Evolutionary conservation across 2,329 filamentous ascomycete species (phyloP), one percentile per base, ranked within the genome.

Genomic region (Ambrosiella cleistominuta): DNA sequence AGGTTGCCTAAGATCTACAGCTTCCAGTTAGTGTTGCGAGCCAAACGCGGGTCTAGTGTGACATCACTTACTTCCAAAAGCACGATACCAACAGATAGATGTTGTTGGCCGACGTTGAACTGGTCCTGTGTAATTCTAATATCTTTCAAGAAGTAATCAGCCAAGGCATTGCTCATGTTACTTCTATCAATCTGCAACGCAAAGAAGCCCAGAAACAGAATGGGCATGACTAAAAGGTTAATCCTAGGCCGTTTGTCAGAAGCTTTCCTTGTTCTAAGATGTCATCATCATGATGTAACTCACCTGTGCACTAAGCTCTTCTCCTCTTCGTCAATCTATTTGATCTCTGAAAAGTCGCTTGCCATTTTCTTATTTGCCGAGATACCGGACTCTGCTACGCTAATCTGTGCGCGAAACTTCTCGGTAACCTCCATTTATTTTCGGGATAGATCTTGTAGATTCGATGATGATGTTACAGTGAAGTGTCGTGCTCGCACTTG

Each of bases 91-190:
- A 74, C 68, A 0, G 74, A 76, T 1, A 78, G 67, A 59, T 79
- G 67, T 60, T 76, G 74, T 27, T 75, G 71, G 3, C 75, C 76
- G 38, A 76, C 66, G 53, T 78, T 78, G 65, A 77, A 72, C 61
- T 78, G 71, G 60, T 77, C 72, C 4, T 75, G 74, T 2, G 70
- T 71, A 61, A 79, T 71, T 13, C 69, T 66, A 17, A 79, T 69
- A 62, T 79, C 76, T 17, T 70, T 64, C 50, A 76, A 71, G 62
- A 79, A 75, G 60, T 74, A 73, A 1, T 67, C 67, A 6, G 75
- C 77, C 50, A 77, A 64, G 27, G 74, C 75, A 45, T 74, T 75
- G 58, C 70, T 65, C 69, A 77, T 67, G 59, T 69, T 68, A 37
- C 64, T 65, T 7, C 66, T 62, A 52, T 69, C 67, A 12, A 68